phyloP scores from a whole-genome alignment of 345 rosid genomes.

The Brassica napus region DNA sequence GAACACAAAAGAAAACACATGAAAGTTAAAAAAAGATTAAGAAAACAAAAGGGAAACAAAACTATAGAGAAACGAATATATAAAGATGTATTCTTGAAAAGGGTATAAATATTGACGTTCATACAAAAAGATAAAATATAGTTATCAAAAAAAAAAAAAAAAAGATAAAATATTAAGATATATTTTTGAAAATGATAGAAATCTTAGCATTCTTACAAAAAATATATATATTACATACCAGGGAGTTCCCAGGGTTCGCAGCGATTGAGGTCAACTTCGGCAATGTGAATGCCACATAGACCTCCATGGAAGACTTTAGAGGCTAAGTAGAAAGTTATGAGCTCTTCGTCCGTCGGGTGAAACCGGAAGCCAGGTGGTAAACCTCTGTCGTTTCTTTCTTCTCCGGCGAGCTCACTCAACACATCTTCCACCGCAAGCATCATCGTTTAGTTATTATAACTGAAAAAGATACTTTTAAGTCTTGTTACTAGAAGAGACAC shows the following conservation, averaged over 20 bases:
- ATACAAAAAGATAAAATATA: neutral
- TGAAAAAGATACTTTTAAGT: slow-evolving; percentile 4
- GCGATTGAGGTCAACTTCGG: slow-evolving; percentile 89
- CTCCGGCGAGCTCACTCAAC: slow-evolving; percentile 60
- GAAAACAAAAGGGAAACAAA: neutral
- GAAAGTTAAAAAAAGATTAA: neutral
- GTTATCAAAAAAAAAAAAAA: too few relatives aligned
- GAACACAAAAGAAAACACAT: neutral
- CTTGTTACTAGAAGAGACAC: slow-evolving; percentile 24
- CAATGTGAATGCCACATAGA: slow-evolving; percentile 69
- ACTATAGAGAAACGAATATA: neutral
- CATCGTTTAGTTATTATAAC: slow-evolving; percentile 1
- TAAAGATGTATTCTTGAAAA: neutral
- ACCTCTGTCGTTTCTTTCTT: slow-evolving; percentile 68
- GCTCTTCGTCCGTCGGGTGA: slow-evolving; percentile 98
- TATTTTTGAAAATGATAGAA: neutral
- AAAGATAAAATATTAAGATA: too few relatives aligned
- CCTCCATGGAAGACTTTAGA: slow-evolving; percentile 78
- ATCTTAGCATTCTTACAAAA: neutral
- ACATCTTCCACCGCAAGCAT: slow-evolving; percentile 67
- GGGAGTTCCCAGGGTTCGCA: slow-evolving; percentile 99
- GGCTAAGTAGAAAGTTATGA: slow-evolving; percentile 81
- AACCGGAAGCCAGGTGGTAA: slow-evolving; percentile 95
- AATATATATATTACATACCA: slow-evolving; percentile 36
- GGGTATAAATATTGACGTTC: neutral